Evolutionary conservation across 805 yeast genomes (phyloP).

Genomic region (Wickerhamomyces sydowiorum): DNA sequence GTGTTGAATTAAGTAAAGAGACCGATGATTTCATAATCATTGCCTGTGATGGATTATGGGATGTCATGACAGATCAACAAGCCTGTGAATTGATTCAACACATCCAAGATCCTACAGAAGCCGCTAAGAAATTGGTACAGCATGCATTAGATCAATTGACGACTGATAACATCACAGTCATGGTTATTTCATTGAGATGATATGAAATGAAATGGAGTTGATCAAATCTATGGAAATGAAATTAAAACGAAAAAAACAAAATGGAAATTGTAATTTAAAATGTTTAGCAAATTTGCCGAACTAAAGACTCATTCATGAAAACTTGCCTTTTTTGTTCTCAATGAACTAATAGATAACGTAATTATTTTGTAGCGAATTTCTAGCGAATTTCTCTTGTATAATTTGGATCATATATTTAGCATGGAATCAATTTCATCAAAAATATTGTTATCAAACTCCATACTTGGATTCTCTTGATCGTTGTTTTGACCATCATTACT

Average conservation of each 20-base stretch:
- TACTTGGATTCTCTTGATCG: slow-evolving; percentile 3
- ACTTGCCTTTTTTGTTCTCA: neutral
- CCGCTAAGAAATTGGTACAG: slow-evolving; percentile 61
- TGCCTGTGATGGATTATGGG: slow-evolving; percentile 98
- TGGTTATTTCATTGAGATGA: slow-evolving; percentile 55
- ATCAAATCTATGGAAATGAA: no score
- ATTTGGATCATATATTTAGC: slow-evolving; percentile 12
- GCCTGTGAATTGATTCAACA: slow-evolving; percentile 71
- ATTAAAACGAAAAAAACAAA: neutral
- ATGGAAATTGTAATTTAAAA: neutral
- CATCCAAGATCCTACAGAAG: slow-evolving; percentile 52
- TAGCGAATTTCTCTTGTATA: slow-evolving; percentile 3
- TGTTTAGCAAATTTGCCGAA: no score
- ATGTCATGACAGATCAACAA: slow-evolving; percentile 76
- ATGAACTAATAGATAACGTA: no score
- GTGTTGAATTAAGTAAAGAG: slow-evolving; percentile 56
- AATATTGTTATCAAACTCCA: slow-evolving; percentile 15
- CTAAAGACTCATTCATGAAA: no score
- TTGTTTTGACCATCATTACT: no score
- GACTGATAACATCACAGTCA: slow-evolving; percentile 88
- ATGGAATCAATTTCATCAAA: slow-evolving; percentile 22
- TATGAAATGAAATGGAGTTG: no score
- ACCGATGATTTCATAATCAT: slow-evolving; percentile 76
- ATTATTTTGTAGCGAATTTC: no score
- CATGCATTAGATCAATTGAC: slow-evolving; percentile 74